These are phyloP conservation scores for Acacia pycnantha DNA, from an alignment of 331 rosid genomes.

Conservation along the genomic window DNA sequence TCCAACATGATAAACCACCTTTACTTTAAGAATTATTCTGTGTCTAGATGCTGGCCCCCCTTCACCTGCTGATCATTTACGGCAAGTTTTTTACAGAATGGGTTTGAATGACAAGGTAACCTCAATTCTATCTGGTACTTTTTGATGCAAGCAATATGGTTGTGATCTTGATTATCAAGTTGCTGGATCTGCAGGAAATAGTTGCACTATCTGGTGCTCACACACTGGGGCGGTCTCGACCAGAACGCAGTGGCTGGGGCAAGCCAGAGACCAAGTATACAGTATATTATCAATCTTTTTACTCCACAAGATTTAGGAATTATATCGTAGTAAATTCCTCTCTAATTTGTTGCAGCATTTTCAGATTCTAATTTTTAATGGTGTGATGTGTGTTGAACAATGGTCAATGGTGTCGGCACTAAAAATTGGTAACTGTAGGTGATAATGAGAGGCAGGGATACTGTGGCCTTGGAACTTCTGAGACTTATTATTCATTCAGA, in stretches of 20 bases:
- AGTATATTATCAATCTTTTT: conserved; percentile 43
- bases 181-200: conserved; percentile 71
- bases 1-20: conserved; percentile 4
- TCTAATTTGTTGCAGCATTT: conserved; percentile 9
- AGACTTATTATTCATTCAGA: background rate
- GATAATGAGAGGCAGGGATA: background rate
- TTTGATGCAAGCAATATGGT: conserved; percentile 20
- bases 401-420: background rate
- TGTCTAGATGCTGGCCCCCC: conserved; percentile 90
- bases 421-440: background rate
- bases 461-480: background rate
- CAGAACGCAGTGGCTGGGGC: conserved; percentile 99
- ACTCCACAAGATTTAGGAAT: background rate
- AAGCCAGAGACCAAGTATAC: conserved; percentile 93
- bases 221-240: conserved; percentile 95
- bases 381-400: background rate
- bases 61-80: conserved; percentile 91
- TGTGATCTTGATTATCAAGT: conserved; percentile 28
- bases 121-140: conserved; percentile 9
- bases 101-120: conserved; percentile 83
- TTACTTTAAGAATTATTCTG: conserved; percentile 2
- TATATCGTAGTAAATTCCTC: background rate
- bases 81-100: conserved; percentile 93
- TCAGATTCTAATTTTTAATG: background rate
- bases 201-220: conserved; percentile 97